These are phyloP conservation scores for Phylloporus arenicola DNA, from an alignment of 768 basidiomycete genomes.

Conservation along the genomic window DNA sequence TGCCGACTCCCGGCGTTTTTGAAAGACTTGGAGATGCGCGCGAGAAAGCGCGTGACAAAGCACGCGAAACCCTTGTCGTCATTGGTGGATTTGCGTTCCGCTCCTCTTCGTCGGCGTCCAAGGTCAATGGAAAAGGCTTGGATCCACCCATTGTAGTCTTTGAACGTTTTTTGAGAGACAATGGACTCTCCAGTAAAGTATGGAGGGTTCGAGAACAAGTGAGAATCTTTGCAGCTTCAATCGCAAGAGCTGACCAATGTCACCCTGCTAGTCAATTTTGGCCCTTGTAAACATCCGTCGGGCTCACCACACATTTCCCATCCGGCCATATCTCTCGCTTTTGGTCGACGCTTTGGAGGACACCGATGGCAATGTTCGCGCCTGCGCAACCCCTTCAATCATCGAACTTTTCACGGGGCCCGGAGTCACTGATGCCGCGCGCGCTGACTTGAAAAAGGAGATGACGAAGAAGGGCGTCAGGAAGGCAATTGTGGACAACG, in stretches of 20 bases:
- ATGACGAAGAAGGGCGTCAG: conserved; percentile 80
- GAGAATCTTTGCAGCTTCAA: conserved; percentile 19
- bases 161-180: conserved; percentile 67
- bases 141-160: conserved; percentile 68
- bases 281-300: conserved; percentile 71
- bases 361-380: conserved; percentile 83
- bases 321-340: conserved; percentile 70
- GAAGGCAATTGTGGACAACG: conserved; percentile 79
- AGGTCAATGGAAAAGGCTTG: conserved; percentile 52
- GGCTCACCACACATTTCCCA: conserved; percentile 65
- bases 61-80: conserved; percentile 68
- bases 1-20: conserved; percentile 71
- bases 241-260: not conserved
- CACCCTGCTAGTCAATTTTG: conserved; percentile 46
- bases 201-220: conserved; percentile 88
- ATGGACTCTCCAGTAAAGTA: conserved; percentile 72
- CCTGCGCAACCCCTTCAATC: conserved; percentile 74
- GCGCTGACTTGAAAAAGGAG: conserved; percentile 91
- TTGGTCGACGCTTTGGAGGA: conserved; percentile 89
- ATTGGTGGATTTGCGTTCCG: conserved; percentile 71
- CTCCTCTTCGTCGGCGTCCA: conserved; percentile 42
- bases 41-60: conserved; percentile 65
- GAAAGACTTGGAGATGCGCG: conserved; percentile 79
- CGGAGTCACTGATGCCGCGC: conserved; percentile 77
- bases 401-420: conserved; percentile 83